Base-by-base conservation (phyloP, 2,329 filamentous ascomycete species). In the Alternaria brassicae region DNA sequence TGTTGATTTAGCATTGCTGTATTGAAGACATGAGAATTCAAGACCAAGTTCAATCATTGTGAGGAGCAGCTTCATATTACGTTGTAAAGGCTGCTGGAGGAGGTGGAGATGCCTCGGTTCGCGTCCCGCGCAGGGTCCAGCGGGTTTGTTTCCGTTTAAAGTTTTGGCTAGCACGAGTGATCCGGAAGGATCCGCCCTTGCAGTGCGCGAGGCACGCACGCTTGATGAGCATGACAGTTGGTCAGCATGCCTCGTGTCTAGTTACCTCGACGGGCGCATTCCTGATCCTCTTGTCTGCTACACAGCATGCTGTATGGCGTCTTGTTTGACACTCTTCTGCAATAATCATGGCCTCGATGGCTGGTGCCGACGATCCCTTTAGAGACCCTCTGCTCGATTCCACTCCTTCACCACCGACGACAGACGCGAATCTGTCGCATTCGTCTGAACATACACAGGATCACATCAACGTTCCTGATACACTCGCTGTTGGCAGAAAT, bases 401-500 rank as follows among this genome's bases (percentile, higher is more conserved):
- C 62, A 74, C 56, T 72, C 74, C 51, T 74, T 76, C 59, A 63
- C 69, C 62, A 71, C 75, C 30, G 30, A 5, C 30, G 10, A 32
- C 12, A 12, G 12, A 13, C 15, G 10, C 30, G 12, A 12, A 32
- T 12, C 12, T 66, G 69, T 71, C 42, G 66, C 69, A 63, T 60
- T 71, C 30, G 53, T 12, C 54, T 10, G 60, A 30, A 21, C 19
- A 44, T 15, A 32, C 50, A 13, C 21, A 17, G 17, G 51, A 54
- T 36, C 56, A 42, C n/a, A 44, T 53, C 37, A 45, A 53, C 25
- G 69, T 69, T 15, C 62, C 70, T 3, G 68, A 79, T 48, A 85
- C 83, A 39, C 77, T 88, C 56, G 73, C 78, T 48, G 83, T 89
- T 17, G 85, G 84, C 67, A 81, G 84, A 58, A 83, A 86, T 73